Evolutionary conservation across 768 basidiomycete species (phyloP).

Genomic region (Chlorophyllum brunneum): DNA sequence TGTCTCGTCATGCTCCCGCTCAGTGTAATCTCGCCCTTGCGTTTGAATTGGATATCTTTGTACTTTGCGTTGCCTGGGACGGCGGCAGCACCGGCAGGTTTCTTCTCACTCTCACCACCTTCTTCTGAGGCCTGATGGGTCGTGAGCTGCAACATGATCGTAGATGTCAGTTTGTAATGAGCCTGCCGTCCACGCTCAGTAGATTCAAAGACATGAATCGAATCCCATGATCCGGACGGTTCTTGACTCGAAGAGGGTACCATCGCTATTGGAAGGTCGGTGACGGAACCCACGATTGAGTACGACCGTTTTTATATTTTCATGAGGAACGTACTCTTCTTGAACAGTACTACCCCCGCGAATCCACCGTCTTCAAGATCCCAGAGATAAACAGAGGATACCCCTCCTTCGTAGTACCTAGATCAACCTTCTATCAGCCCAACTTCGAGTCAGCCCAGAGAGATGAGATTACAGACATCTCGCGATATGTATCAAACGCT

Average conservation of each 20-base stretch:
- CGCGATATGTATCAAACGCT: constrained; percentile 95
- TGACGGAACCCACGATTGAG: not conserved
- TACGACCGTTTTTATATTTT: not conserved
- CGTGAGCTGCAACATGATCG: constrained; percentile 91
- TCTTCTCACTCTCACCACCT: constrained; percentile 32
- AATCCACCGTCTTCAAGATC: constrained; percentile 95
- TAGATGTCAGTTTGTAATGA: constrained; percentile 96
- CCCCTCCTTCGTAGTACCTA: constrained; percentile 93
- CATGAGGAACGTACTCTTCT: constrained; percentile 68
- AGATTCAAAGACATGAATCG: constrained; percentile 96
- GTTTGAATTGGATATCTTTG: constrained; percentile 20
- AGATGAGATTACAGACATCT: constrained; percentile 56
- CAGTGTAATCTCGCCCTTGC: constrained; percentile 72
- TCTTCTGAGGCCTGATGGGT: constrained; percentile 31
- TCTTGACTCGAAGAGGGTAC: constrained; percentile 50
- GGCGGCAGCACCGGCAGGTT: constrained; percentile 26
- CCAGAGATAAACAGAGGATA: constrained; percentile 97
- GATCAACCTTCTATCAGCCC: constrained; percentile 25
- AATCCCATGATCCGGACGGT: constrained; percentile 92
- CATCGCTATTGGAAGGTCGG: constrained; percentile 45
- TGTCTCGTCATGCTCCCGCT: constrained; percentile 98
- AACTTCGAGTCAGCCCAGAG: not conserved
- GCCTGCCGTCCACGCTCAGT: constrained; percentile 89
- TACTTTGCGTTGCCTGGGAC: not conserved
- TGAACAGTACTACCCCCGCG: constrained; percentile 93